phyloP scores from a whole-genome alignment of 371 early-diverging fungal genomes.

The Nosema muscidifuracis region DNA sequence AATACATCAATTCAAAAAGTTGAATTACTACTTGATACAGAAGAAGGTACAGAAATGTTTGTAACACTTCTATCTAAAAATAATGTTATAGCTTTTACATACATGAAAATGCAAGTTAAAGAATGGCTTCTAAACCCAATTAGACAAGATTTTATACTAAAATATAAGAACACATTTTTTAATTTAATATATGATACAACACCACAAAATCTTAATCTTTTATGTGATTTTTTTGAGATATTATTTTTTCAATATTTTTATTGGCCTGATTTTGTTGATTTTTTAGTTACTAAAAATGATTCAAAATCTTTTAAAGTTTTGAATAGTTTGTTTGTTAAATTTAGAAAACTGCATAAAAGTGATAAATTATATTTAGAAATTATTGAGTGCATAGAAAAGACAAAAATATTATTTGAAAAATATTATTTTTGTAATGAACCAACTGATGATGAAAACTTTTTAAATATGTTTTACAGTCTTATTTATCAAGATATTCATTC shows the following conservation, averaged over 20 bases:
- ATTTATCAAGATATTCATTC: constrained; percentile 53
- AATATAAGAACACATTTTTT: constrained; percentile 6
- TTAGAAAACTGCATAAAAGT: constrained; percentile 7
- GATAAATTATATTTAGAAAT: constrained; percentile 41
- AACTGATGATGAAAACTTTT: constrained; percentile 8
- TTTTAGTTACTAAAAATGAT: constrained; percentile 5
- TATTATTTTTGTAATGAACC: not conserved
- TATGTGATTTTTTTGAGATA: constrained; percentile 29
- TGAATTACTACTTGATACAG: constrained; percentile 1
- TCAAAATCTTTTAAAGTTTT: constrained; percentile 19
- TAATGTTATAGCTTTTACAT: constrained; percentile 35
- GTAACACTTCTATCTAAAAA: constrained; percentile 7
- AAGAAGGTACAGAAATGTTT: constrained; percentile 27
- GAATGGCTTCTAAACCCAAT: constrained; percentile 22
- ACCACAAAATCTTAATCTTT: constrained; percentile 7
- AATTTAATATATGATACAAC: constrained; percentile 5
- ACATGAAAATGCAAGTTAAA: constrained; percentile 35
- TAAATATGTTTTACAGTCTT: constrained; percentile 44
- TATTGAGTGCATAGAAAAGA: not conserved
- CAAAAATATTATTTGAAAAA: not conserved
- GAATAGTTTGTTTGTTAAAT: constrained; percentile 32
- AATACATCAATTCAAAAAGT: not conserved
- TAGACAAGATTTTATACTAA: constrained; percentile 2
- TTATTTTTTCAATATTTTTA: constrained; percentile 2
- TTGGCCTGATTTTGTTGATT: constrained; percentile 19